phyloP scores from a whole-genome alignment of 2,329 filamentous ascomycete species.

The Aureobasidium pullulans region DNA sequence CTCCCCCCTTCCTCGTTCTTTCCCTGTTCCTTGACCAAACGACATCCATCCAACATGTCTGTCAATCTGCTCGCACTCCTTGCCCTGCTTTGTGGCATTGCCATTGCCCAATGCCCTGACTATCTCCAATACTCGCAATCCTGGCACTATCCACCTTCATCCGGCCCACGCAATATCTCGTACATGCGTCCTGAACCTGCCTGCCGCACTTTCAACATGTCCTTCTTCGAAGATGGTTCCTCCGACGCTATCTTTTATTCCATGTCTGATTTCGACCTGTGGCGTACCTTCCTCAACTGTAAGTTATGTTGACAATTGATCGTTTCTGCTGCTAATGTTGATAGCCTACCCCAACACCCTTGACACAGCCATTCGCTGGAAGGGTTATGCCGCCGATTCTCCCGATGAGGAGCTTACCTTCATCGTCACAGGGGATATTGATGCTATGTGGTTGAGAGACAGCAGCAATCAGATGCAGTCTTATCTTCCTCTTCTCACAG shows the following conservation, averaged over 20 bases:
- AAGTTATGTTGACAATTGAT: not conserved
- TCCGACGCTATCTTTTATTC: conserved; percentile 27
- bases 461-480: conserved; percentile 64
- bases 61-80: not conserved
- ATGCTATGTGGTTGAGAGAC: conserved; percentile 47
- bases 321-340: not conserved
- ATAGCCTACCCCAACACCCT: conserved; percentile 60
- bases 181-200: conserved; percentile 36
- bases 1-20: not conserved
- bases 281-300: conserved; percentile 62
- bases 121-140: conserved; percentile 36
- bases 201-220: conserved; percentile 42
- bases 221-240: conserved; percentile 35
- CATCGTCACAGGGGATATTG: conserved; percentile 47
- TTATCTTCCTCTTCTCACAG: conserved; percentile 54
- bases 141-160: conserved; percentile 37
- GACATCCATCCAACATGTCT: not conserved
- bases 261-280: conserved; percentile 50
- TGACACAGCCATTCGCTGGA: conserved; percentile 66
- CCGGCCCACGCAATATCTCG: conserved; percentile 38
- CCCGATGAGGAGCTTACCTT: conserved; percentile 57
- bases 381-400: conserved; percentile 51
- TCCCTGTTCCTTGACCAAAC: not conserved
- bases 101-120: conserved; percentile 34
- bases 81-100: not conserved